Percentiles rank a stretch among this genome's conserved stretches.
phyloP scores from a whole-genome alignment of 2,329 filamentous ascomycete genomes.

The Tricladium varicosporioides region DNA sequence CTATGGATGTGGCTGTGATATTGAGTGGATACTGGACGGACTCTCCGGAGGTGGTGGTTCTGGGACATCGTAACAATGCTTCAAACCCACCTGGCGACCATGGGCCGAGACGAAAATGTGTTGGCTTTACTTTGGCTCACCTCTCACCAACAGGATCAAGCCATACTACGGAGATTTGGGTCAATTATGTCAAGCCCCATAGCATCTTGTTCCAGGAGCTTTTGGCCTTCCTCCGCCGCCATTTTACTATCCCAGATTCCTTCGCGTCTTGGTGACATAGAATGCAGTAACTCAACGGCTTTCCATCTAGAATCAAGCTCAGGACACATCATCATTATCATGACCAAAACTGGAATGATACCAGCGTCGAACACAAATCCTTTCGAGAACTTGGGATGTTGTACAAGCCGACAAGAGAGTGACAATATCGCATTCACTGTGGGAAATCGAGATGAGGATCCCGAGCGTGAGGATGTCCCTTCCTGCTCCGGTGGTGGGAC shows the following conservation, averaged over 20 bases:
- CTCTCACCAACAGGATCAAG: too few relatives aligned
- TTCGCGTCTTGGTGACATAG: constrained; percentile 21
- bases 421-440: constrained; percentile 7
- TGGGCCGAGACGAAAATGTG: too few relatives aligned
- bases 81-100: too few relatives aligned
- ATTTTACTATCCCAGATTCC: constrained; percentile 23
- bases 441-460: constrained; percentile 1
- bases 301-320: constrained; percentile 16
- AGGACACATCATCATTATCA: constrained; percentile 18
- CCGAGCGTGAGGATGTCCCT: background rate
- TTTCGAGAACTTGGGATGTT: constrained; percentile 6
- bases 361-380: constrained; percentile 26
- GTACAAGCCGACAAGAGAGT: constrained; percentile 5
- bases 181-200: constrained; percentile 2
- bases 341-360: constrained; percentile 19
- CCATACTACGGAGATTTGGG: background rate
- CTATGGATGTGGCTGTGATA: too few relatives aligned
- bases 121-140: too few relatives aligned
- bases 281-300: constrained; percentile 20
- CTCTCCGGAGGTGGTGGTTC: too few relatives aligned
- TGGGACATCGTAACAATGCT: too few relatives aligned
- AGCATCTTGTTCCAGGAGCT: constrained; percentile 8
- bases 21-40: too few relatives aligned
- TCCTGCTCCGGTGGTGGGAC: background rate
- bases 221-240: constrained; percentile 7